These are phyloP conservation scores for Fusarium graminum DNA, from an alignment of 2,329 filamentous ascomycete genomes.

Conservation along the genomic window DNA sequence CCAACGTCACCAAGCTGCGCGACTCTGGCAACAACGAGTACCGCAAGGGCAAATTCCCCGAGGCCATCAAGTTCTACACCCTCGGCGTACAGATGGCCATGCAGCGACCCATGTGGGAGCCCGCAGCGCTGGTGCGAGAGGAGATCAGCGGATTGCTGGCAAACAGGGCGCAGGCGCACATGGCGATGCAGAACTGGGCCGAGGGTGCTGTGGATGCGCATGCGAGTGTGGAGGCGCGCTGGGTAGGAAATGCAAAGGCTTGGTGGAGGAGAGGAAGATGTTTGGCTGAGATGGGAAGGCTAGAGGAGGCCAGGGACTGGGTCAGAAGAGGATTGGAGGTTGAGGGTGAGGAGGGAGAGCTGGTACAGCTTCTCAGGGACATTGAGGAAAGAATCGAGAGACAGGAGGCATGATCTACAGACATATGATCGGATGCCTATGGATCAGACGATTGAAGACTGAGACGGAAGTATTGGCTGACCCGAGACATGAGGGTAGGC, in stretches of 20 bases:
- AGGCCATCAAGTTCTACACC: slow-evolving; percentile 84
- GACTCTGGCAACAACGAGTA: slow-evolving; percentile 87
- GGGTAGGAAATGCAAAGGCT: slow-evolving; percentile 88
- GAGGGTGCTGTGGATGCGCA: slow-evolving; percentile 91
- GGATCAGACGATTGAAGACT: slow-evolving; percentile 2
- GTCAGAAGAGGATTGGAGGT: slow-evolving; percentile 83
- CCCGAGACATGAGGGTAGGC: slow-evolving; percentile 27
- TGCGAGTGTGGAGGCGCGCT: slow-evolving; percentile 87
- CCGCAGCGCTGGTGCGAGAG: slow-evolving; percentile 83
- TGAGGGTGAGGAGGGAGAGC: slow-evolving; percentile 77
- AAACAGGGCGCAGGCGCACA: slow-evolving; percentile 91
- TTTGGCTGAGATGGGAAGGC: slow-evolving; percentile 88
- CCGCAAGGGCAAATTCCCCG: slow-evolving; percentile 79
- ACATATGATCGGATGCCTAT: neutral
- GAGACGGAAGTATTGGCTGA: slow-evolving; percentile 2
- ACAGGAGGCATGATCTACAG: slow-evolving; percentile 50
- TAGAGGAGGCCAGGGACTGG: slow-evolving; percentile 86
- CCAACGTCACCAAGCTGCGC: slow-evolving; percentile 89
- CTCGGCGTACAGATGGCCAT: slow-evolving; percentile 93
- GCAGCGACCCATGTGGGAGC: slow-evolving; percentile 87
- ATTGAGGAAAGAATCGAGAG: slow-evolving; percentile 64
- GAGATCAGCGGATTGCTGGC: slow-evolving; percentile 84
- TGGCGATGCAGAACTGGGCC: slow-evolving; percentile 84
- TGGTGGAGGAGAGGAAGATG: slow-evolving; percentile 93
- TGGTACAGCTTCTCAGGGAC: slow-evolving; percentile 74